Base-by-base conservation (phyloP, 257 asterid species). In the Penstemon newberryi region DNA sequence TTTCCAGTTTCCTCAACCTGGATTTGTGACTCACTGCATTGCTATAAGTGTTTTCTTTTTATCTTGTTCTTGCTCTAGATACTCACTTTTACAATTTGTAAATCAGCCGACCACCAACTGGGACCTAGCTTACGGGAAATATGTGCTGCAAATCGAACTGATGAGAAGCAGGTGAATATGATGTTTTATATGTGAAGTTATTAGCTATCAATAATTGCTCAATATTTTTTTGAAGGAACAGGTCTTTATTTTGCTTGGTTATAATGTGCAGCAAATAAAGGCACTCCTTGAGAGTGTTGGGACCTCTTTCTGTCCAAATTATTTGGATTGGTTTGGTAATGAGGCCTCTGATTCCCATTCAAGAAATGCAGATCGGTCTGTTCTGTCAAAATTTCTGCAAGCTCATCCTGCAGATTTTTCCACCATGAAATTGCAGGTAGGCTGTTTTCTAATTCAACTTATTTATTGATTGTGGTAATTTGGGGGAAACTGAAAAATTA, bases 211-310 rank as follows among this genome's bases (percentile, higher is more conserved):
- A 41, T 5, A 43, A 46, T 33, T 56, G 37, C 9, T 66, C 43
- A 50, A 64, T 44, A 25, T 25, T 40, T 36, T 36, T 60, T 33
- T n/a, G 47, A 10, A 63, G 13, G 54, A 63, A 13, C 13, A 44
- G 42, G 52, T 65, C 63, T 71, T 42, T 60, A 65, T 70, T 63
- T 66, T 65, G n/a, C 67, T 69, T 65, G 63, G 47, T 62, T 55
- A 63, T 25, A n/a, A 65, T 53, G 37, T 81, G 54, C 92, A 93
- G 99, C 96, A 93, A 93, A 87, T 90, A 60, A 90, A 83, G 86
- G 97, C 99, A 65, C 96, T 93, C 79, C 97, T 93, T 58, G 85
- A 88, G 79, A 76, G 81, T 69, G 80, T 86, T 77, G 99, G 99
- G 56, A 72, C 91, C 65, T 77, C 96, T 43, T 87, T 93, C 75